Base-by-base conservation (phyloP, 371 early-diverging fungal species). In the Mucor lusitanicus region DNA sequence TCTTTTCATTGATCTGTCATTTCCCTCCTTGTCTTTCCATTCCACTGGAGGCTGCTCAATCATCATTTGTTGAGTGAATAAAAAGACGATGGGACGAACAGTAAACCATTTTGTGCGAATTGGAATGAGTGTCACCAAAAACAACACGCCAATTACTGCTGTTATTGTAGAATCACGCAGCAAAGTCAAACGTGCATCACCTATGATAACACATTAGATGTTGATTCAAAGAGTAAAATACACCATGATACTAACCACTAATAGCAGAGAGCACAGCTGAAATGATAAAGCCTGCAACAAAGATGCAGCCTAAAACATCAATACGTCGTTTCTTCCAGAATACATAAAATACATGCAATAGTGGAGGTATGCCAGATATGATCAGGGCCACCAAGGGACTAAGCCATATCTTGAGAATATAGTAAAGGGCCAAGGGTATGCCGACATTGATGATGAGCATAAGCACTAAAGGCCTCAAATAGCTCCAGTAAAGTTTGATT, bases 361-460 rank as follows among this genome's bases (percentile, higher is more conserved):
- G 59, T 17, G 85, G 83, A 25, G 85, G 85, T 23, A 82, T 71
- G 58, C 85, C 76, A 32, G 85, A 85, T 21, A 83, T 50, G n/a
- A 85, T 39, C 35, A 85, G 59, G 0, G 83, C 85, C 25, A 76
- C 63, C 15, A 83, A 9, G 7, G 67, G 21, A 2, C 69, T 64
- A 1, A 76, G 64, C 53, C 73, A 75, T 8, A 46, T 68, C 40
- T 74, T 78, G 0, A 75, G 44, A 0, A 72, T 48, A 59, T 83
- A 85, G 59, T 74, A 83, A 2, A 83, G 53, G 0, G 73, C 74
- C 1, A 83, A 39, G 3, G 83, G 79, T 9, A 83, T n/a, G 17
- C 69, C 79, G 8, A 79, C 39, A 60, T 80, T 71, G 17, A 80
- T 65, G 17, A 69, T 13, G 0, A 77, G 42, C 55, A 70, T 69